Base-by-base conservation (phyloP, 192 early-diverging fungal genomes). In the Dissophora globulifera region DNA sequence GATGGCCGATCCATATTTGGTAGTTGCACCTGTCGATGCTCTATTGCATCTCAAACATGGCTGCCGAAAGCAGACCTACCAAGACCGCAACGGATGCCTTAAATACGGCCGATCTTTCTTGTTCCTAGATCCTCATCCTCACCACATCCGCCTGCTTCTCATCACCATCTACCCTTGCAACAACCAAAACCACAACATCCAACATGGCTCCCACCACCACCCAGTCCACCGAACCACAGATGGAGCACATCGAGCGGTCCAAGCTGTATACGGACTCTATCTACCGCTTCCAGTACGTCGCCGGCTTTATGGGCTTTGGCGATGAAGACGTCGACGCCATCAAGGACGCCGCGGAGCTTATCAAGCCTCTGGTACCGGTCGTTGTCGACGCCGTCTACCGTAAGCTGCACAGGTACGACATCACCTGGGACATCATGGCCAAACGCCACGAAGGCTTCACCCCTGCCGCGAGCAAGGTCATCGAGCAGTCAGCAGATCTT, bases 231-330 rank as follows among this genome's bases (percentile, higher is more conserved):
- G 41, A 11, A 9, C 8, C 7, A 45, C 57, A 52, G n/a, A 83
- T 85, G 79, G 75, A 87, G 61, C 81, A 85, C 67, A 86, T 93
- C 67, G 92, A 92, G 49, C 80, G 84, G 54, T 78, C 84, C 41
- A 72, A 85, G 25, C 81, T 94, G 19, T 92, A 93, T 79, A 83
- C 85, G 29, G 93, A 94, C 60, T 64, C 86, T 27, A 58, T 83
- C 72, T 94, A 94, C 85, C 88, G 93, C n/a, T 91, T 88, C 71
- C 81, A 91, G 38, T 93, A 92, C 49, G 90, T 94, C 20, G 71
- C 90, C 9, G 70, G 82, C 51, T 93, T 94, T 48, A 84, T 93
- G 40, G 89, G 85, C 42, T 94, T 94, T 66, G 86, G 84, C 45
- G 75, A 84, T 15, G 80, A 79, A 15, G 92, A 93, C 78, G 84